These are phyloP conservation scores for Phytophthora melonis DNA, from an alignment of 352 stramenopile species.

Conservation along the genomic window DNA sequence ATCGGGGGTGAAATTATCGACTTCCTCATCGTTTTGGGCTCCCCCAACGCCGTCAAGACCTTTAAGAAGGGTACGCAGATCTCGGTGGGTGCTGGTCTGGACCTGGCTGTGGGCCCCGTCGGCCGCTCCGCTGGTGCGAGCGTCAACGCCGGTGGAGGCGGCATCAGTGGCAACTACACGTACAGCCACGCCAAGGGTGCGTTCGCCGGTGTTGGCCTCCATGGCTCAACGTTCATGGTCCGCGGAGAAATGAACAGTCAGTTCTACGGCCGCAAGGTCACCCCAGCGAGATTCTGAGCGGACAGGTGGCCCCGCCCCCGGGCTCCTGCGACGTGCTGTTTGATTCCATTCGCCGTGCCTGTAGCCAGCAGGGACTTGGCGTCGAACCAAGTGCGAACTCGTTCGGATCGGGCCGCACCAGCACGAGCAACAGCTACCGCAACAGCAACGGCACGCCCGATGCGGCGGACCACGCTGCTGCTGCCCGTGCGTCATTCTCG, in stretches of 20 bases:
- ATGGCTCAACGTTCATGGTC: slow-evolving; percentile 87
- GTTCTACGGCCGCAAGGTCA: slow-evolving; percentile 87
- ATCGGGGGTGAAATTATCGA: slow-evolving; percentile 90
- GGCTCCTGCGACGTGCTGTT: slow-evolving; percentile 77
- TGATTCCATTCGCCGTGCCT: slow-evolving; percentile 70
- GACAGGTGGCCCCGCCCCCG: slow-evolving; percentile 68
- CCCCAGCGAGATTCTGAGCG: slow-evolving; percentile 83
- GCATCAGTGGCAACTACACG: slow-evolving; percentile 86
- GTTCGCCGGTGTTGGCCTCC: slow-evolving; percentile 82
- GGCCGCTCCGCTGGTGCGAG: slow-evolving; percentile 75
- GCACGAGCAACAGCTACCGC: slow-evolving; percentile 35
- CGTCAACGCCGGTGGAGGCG: slow-evolving; percentile 80
- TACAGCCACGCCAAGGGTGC: slow-evolving; percentile 87
- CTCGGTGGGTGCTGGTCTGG: slow-evolving; percentile 78
- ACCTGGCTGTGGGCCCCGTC: slow-evolving; percentile 79
- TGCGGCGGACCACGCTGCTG: slow-evolving; percentile 41
- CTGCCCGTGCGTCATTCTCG: slow-evolving; percentile 32
- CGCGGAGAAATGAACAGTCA: slow-evolving; percentile 86
- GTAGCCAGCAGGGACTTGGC: slow-evolving; percentile 30
- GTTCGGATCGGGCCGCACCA: slow-evolving; percentile 34
- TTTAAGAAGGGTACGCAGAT: slow-evolving; percentile 90
- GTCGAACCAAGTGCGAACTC: slow-evolving; percentile 30
- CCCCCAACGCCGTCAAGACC: slow-evolving; percentile 69
- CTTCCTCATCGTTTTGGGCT: slow-evolving; percentile 91
- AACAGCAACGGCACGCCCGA: slow-evolving; percentile 30